These are phyloP conservation scores for Suillus paluster DNA, from an alignment of 768 basidiomycete genomes.

Conservation along the genomic window DNA sequence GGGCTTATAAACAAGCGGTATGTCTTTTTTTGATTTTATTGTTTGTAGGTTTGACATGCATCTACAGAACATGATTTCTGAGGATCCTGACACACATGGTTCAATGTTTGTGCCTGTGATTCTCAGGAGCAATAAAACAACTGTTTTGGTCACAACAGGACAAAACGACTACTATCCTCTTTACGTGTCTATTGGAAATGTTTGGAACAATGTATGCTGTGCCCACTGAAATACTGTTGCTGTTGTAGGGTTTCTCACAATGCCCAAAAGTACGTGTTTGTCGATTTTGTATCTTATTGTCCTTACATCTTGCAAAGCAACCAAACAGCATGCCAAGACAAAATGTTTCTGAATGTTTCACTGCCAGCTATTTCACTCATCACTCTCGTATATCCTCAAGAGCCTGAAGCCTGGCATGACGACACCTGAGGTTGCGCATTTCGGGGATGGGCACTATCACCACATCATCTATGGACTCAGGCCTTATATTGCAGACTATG, in stretches of 20 bases:
- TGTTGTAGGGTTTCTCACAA: constrained; percentile 35
- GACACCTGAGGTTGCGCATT: constrained; percentile 24
- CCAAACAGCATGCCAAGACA: constrained; percentile 18
- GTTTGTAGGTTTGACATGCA: background rate
- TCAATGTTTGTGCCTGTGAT: constrained; percentile 15
- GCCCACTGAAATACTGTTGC: constrained; percentile 12
- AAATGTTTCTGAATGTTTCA: constrained; percentile 32
- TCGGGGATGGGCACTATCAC: constrained; percentile 32
- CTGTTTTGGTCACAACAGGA: too few species aligned
- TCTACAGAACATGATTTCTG: constrained; percentile 12
- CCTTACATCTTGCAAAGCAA: constrained; percentile 7
- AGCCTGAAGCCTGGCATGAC: constrained; percentile 19
- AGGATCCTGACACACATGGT: constrained; percentile 19
- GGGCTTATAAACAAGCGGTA: constrained; percentile 37
- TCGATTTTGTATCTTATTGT: background rate
- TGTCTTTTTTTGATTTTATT: constrained; percentile 11
- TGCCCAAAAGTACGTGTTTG: constrained; percentile 32
- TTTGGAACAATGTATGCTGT: constrained; percentile 9
- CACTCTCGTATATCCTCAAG: constrained; percentile 29
- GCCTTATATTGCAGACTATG: constrained; percentile 46
- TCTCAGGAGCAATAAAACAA: constrained; percentile 17
- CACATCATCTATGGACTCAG: constrained; percentile 6
- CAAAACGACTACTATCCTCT: constrained; percentile 16
- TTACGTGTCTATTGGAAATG: constrained; percentile 17
- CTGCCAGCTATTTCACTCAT: constrained; percentile 36